Evolutionary conservation across 208 protist species (phyloP).

Genomic region (Strigomonas culicis): DNA sequence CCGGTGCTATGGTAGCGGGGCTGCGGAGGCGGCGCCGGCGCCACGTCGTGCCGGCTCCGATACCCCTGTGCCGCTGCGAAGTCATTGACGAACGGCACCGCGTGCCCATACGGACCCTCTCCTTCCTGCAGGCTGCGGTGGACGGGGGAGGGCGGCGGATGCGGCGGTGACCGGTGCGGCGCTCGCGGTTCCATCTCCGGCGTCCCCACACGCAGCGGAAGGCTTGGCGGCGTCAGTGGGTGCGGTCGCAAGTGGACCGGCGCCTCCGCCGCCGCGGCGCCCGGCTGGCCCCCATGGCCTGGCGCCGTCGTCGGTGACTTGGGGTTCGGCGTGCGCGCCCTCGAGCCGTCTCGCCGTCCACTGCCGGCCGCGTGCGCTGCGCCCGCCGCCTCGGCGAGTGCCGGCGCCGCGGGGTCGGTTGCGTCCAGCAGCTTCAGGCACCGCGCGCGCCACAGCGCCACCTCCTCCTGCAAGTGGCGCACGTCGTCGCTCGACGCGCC

Average conservation of each 20-base stretch:
- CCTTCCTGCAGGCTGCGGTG: too few species aligned
- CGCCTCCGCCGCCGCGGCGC: background rate
- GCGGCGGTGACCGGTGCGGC: too few species aligned
- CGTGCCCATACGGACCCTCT: too few species aligned
- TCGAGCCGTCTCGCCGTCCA: too few species aligned
- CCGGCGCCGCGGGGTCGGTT: background rate
- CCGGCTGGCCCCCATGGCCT: too few species aligned
- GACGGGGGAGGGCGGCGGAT: too few species aligned
- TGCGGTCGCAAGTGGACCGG: background rate
- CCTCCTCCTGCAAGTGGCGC: constrained; percentile 35
- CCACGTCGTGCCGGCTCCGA: too few species aligned
- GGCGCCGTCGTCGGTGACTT: background rate
- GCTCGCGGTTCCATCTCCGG: too few species aligned
- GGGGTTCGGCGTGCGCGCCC: background rate
- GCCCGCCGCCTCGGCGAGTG: background rate
- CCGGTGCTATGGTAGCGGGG: background rate
- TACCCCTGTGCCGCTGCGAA: too few species aligned
- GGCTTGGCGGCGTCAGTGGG: background rate
- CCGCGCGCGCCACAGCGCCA: constrained; percentile 37
- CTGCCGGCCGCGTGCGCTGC: too few species aligned
- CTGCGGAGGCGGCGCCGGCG: too few species aligned
- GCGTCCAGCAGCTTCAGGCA: constrained; percentile 32
- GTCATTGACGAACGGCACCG: too few species aligned
- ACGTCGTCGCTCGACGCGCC: constrained; percentile 8
- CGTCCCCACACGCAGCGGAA: background rate